A percentile compares a stretch with the other conserved stretches of the same genome.
Conservation (phyloP, 2,329 filamentous ascomycete species). For the Blumeriella jaapii region DNA sequence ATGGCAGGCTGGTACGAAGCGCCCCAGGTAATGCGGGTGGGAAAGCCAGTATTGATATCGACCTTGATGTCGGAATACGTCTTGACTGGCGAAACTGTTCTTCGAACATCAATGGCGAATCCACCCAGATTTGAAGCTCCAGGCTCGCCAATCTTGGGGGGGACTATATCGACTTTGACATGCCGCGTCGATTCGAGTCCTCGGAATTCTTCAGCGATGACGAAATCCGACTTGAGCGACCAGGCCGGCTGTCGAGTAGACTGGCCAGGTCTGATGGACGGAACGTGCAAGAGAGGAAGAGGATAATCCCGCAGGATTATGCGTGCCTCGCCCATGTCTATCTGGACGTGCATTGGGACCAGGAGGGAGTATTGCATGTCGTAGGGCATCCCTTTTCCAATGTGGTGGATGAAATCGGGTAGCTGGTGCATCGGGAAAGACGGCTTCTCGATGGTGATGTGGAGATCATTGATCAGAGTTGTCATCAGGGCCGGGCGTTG, state of each 20-base stretch:
- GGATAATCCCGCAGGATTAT: slow-evolving; percentile 89
- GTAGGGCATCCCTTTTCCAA: slow-evolving; percentile 93
- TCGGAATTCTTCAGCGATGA: slow-evolving; percentile 87
- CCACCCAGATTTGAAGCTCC: slow-evolving; percentile 44
- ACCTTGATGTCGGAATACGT: slow-evolving; percentile 88
- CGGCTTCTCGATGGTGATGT: slow-evolving; percentile 80
- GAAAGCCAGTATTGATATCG: slow-evolving; percentile 84
- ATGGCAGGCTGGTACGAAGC: slow-evolving; percentile 96
- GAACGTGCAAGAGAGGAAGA: slow-evolving; percentile 81
- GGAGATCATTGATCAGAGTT: slow-evolving; percentile 70
- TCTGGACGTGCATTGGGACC: slow-evolving; percentile 77
- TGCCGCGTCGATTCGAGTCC: slow-evolving; percentile 68
- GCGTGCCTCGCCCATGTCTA: slow-evolving; percentile 83
- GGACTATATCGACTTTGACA: slow-evolving; percentile 75
- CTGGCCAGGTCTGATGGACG: slow-evolving; percentile 67
- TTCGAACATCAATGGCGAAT: slow-evolving; percentile 75
- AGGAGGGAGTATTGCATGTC: slow-evolving; percentile 86
- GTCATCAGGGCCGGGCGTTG: slow-evolving; percentile 76
- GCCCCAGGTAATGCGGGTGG: slow-evolving; percentile 92
- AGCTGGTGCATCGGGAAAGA: slow-evolving; percentile 76
- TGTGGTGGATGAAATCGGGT: slow-evolving; percentile 71
- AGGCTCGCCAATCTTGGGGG: slow-evolving; percentile 47
- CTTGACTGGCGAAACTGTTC: slow-evolving; percentile 90
- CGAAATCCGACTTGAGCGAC: slow-evolving; percentile 80
- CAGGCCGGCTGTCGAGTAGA: slow-evolving; percentile 70